Evolutionary conservation across 164 flowering plant genomes (phyloP).

Genomic region (Piper longum): DNA sequence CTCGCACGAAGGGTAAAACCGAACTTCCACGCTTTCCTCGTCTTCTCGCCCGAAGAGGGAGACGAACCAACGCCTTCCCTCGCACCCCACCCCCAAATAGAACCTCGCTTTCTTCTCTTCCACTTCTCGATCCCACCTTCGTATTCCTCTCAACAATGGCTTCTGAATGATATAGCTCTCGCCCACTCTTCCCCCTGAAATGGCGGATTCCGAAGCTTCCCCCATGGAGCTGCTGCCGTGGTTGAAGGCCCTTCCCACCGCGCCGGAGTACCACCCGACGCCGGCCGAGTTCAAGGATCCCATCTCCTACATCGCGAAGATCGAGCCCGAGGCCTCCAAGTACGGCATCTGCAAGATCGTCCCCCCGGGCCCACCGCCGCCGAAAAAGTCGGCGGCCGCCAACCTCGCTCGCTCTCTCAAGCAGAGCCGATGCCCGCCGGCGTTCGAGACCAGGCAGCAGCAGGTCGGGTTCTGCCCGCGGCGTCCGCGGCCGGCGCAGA

Average conservation of each 20-base stretch:
- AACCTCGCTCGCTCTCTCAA: slow-evolving; percentile 47
- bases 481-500: slow-evolving; percentile 58
- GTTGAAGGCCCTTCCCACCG: slow-evolving; percentile 79
- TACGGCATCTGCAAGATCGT: slow-evolving; percentile 97
- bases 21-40: too few relatives aligned
- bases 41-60: too few relatives aligned
- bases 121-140: too few relatives aligned
- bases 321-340: slow-evolving; percentile 81
- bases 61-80: too few relatives aligned
- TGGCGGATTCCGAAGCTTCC: slow-evolving; percentile 10
- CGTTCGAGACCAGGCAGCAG: slow-evolving; percentile 89
- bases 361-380: slow-evolving; percentile 64
- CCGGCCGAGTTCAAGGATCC: slow-evolving; percentile 90
- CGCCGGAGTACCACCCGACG: slow-evolving; percentile 88
- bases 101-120: too few relatives aligned
- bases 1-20: too few relatives aligned
- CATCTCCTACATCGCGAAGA: slow-evolving; percentile 87
- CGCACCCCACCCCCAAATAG: too few relatives aligned
- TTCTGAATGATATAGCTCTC: not conserved
- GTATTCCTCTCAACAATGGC: not conserved
- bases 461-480: slow-evolving; percentile 96
- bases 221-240: slow-evolving; percentile 54
- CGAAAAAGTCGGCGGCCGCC: slow-evolving; percentile 51
- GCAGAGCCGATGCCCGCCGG: slow-evolving; percentile 17
- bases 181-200: not conserved